These are phyloP conservation scores for Lipomyces orientalis DNA, from an alignment of 805 yeast genomes.

Conservation along the genomic window DNA sequence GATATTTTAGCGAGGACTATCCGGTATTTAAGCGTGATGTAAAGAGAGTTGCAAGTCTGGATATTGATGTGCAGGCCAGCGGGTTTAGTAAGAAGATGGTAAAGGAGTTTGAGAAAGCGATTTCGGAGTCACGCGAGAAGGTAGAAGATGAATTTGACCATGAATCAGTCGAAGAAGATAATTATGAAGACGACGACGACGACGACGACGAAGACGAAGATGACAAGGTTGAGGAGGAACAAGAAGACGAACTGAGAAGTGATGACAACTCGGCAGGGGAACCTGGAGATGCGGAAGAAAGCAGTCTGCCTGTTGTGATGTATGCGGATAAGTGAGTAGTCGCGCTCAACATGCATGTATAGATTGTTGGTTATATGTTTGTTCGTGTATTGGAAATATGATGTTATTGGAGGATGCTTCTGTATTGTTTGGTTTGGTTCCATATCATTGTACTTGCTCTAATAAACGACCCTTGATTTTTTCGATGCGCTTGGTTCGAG, in stretches of 20 bases:
- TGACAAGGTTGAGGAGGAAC: slow-evolving; percentile 46
- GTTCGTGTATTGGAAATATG: too few species aligned
- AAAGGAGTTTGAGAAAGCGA: slow-evolving; percentile 77
- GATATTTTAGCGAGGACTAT: slow-evolving; percentile 78
- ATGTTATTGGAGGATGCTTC: too few species aligned
- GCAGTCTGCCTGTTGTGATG: too few species aligned
- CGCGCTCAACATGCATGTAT: too few species aligned
- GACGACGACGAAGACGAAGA: slow-evolving; percentile 57
- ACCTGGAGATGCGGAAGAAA: too few species aligned
- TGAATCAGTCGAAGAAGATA: slow-evolving; percentile 41
- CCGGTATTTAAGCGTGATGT: slow-evolving; percentile 85
- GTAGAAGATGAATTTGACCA: slow-evolving; percentile 43
- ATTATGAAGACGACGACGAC: slow-evolving; percentile 45
- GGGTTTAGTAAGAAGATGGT: slow-evolving; percentile 71
- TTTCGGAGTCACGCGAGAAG: slow-evolving; percentile 51
- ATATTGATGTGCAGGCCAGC: slow-evolving; percentile 87
- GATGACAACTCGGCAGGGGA: neutral
- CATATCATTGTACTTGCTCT: too few species aligned
- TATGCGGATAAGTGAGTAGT: too few species aligned
- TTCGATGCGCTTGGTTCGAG: too few species aligned
- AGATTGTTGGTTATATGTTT: too few species aligned
- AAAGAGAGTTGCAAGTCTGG: slow-evolving; percentile 68
- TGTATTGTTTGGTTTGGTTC: too few species aligned
- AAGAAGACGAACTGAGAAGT: slow-evolving; percentile 29
- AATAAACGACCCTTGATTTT: too few species aligned